phyloP scores from a whole-genome alignment of 306 rosid species.

The Carpinus viminea region DNA sequence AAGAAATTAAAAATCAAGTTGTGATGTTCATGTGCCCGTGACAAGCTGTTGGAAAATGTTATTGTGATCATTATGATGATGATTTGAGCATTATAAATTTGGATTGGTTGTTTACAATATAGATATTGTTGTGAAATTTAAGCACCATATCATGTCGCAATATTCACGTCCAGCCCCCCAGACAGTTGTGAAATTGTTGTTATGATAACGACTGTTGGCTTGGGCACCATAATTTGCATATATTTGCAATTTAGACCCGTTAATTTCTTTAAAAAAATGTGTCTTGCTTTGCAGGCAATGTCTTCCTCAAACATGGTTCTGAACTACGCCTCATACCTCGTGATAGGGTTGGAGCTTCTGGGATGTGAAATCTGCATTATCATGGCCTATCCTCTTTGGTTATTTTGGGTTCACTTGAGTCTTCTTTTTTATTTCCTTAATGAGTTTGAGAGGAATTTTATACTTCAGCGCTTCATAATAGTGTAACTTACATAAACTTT shows the following conservation, averaged over 20 bases:
- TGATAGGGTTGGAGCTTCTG: slow-evolving; percentile 54
- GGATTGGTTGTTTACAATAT: neutral
- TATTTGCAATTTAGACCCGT: neutral
- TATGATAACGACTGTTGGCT: neutral
- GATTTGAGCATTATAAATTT: neutral
- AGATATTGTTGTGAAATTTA: neutral
- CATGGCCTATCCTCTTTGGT: neutral
- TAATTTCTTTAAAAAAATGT: neutral
- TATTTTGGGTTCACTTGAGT: neutral
- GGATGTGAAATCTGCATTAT: slow-evolving; percentile 21
- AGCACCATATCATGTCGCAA: neutral
- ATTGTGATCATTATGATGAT: neutral
- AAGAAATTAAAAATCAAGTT: too few species aligned
- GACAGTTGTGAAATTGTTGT: neutral
- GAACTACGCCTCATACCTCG: slow-evolving; percentile 68
- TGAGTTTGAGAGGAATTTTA: slow-evolving; percentile 11
- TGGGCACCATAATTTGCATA: neutral
- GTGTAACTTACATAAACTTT: slow-evolving; percentile 13
- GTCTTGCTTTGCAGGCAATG: slow-evolving; percentile 45
- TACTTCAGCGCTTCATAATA: neutral
- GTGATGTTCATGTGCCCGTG: too few species aligned
- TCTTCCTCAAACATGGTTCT: slow-evolving; percentile 67
- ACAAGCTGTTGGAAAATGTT: neutral
- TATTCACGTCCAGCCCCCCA: neutral
- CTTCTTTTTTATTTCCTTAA: neutral